phyloP scores from a whole-genome alignment of 2,329 filamentous ascomycete genomes.

The Drechslerella dactyloides region DNA sequence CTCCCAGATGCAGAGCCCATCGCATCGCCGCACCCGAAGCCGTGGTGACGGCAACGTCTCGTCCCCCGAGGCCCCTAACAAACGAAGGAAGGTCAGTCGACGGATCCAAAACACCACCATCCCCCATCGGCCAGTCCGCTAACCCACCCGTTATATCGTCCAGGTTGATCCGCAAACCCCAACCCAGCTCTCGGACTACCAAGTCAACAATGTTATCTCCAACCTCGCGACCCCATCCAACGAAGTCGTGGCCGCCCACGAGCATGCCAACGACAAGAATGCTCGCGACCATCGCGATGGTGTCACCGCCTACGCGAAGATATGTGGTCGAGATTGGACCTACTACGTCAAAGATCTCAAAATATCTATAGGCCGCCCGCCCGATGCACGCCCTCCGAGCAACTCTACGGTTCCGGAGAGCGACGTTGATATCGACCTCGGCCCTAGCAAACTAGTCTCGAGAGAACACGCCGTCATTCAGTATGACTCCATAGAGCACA shows the following conservation, averaged over 20 bases:
- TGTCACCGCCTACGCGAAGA: conserved; percentile 79
- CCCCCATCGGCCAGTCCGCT: neutral
- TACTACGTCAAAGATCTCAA: conserved; percentile 79
- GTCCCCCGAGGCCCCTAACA: conserved; percentile 43
- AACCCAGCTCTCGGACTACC: conserved; percentile 46
- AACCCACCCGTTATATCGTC: conserved; percentile 4
- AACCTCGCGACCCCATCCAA: conserved; percentile 54
- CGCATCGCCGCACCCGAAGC: conserved; percentile 44
- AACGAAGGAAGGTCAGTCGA: conserved; percentile 45
- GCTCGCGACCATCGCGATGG: conserved; percentile 66
- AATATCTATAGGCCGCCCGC: conserved; percentile 76
- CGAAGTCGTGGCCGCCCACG: conserved; percentile 66
- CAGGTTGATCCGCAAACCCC: conserved; percentile 31
- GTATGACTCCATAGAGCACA: conserved; percentile 68
- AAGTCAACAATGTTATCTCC: conserved; percentile 55
- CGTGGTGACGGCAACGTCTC: conserved; percentile 38
- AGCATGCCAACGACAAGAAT: conserved; percentile 70
- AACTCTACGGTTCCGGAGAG: conserved; percentile 51
- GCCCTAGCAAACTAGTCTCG: conserved; percentile 81
- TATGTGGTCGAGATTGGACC: conserved; percentile 81
- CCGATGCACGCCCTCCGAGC: conserved; percentile 60
- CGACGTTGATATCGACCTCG: conserved; percentile 81
- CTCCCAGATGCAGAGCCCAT: conserved; percentile 34
- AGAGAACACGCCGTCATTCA: conserved; percentile 76
- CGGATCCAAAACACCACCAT: conserved; percentile 1